Evolutionary conservation across 2,329 filamentous ascomycete genomes (phyloP).

Genomic region (Colletotrichum horii): DNA sequence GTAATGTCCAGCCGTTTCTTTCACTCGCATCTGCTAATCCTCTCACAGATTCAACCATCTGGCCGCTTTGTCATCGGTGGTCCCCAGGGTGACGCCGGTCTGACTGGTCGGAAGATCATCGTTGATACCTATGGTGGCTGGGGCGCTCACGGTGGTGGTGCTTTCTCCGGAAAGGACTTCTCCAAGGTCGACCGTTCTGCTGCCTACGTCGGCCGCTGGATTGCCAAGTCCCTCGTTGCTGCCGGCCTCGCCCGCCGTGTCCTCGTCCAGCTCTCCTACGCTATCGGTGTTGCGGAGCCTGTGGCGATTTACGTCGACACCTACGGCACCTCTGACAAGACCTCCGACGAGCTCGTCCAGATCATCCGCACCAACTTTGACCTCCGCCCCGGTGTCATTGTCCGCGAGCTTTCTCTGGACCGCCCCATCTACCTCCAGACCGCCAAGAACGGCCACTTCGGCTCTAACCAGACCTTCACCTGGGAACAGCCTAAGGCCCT

Average conservation of each 20-base stretch:
- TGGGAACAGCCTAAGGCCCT: slow-evolving; percentile 99
- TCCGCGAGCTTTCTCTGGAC: slow-evolving; percentile 93
- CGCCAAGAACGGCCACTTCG: slow-evolving; percentile 99
- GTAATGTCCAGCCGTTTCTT: slow-evolving; percentile 34
- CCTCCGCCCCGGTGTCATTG: slow-evolving; percentile 96
- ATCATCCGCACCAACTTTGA: slow-evolving; percentile 98
- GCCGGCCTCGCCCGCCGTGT: slow-evolving; percentile 89
- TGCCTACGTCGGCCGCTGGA: slow-evolving; percentile 97
- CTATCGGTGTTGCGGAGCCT: slow-evolving; percentile 97
- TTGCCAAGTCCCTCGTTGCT: slow-evolving; percentile 95
- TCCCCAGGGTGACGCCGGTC: slow-evolving; percentile 97
- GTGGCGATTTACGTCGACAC: slow-evolving; percentile 97
- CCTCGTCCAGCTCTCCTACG: slow-evolving; percentile 98
- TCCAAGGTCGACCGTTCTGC: slow-evolving; percentile 99
- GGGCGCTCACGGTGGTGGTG: slow-evolving; percentile 99
- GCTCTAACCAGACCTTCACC: slow-evolving; percentile 93
- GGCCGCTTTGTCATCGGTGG: slow-evolving; percentile 99
- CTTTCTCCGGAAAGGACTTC: slow-evolving; percentile 99
- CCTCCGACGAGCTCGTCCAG: slow-evolving; percentile 89
- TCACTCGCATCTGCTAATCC: slow-evolving; percentile 34
- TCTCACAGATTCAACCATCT: slow-evolving; percentile 82
- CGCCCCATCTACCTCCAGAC: slow-evolving; percentile 98
- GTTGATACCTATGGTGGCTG: slow-evolving; percentile 99
- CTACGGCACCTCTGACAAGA: slow-evolving; percentile 92
- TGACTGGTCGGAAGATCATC: slow-evolving; percentile 99